phyloP scores from a whole-genome alignment of 306 rosid genomes.

The Inga oerstediana region DNA sequence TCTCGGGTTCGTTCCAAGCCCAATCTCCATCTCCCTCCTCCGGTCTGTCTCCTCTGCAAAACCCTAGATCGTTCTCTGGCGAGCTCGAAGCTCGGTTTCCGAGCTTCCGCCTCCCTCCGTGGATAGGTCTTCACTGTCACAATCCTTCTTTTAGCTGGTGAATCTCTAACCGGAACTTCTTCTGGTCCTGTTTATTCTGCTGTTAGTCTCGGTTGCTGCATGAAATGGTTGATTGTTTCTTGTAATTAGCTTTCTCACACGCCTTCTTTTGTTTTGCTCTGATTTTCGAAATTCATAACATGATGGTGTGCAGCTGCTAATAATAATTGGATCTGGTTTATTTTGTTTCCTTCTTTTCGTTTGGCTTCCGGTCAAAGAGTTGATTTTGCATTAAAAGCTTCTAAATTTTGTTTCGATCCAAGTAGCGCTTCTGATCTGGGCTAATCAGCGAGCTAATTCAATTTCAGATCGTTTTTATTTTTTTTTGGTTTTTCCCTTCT shows the following conservation, averaged over 20 bases:
- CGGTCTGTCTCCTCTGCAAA: constrained; percentile 52
- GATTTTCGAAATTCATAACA: neutral
- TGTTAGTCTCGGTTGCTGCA: neutral
- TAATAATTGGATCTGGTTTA: neutral
- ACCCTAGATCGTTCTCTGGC: constrained; percentile 77
- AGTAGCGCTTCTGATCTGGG: constrained; percentile 44
- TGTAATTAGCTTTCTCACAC: neutral
- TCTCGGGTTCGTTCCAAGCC: constrained; percentile 85
- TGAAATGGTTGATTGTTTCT: neutral
- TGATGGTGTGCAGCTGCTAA: neutral
- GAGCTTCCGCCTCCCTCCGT: constrained; percentile 32
- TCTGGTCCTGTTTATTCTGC: neutral
- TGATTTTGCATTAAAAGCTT: neutral
- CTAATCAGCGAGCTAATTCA: constrained; percentile 33
- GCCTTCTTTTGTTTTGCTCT: neutral
- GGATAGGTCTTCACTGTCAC: constrained; percentile 21
- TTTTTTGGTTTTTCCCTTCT: neutral
- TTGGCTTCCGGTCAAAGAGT: neutral
- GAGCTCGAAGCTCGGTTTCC: constrained; percentile 46
- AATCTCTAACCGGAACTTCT: constrained; percentile 25
- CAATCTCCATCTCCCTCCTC: constrained; percentile 70
- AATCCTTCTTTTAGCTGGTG: constrained; percentile 33
- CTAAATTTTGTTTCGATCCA: neutral
- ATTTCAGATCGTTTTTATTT: neutral
- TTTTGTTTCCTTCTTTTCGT: neutral